These are phyloP conservation scores for Candida frijolesensis DNA, from an alignment of 1,139 yeast genomes.

Conservation along the genomic window DNA sequence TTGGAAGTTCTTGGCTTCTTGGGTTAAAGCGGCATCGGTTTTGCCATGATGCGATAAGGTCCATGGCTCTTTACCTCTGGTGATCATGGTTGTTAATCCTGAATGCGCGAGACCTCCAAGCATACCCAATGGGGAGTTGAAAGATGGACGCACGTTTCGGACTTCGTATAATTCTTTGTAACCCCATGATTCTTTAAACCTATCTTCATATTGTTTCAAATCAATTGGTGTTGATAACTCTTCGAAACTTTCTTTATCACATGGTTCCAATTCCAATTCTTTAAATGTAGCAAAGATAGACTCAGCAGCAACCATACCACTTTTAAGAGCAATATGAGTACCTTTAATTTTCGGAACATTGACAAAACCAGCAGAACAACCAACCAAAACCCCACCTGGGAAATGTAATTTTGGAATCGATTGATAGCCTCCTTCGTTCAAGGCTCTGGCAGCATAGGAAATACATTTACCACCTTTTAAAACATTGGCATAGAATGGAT, in stretches of 20 bases:
- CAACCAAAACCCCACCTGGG: constrained; percentile 95
- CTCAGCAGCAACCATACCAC: constrained; percentile 95
- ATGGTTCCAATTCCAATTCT: constrained; percentile 45
- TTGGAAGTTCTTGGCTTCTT: constrained; percentile 60
- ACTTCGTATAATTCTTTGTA: constrained; percentile 77
- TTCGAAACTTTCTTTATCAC: constrained; percentile 50
- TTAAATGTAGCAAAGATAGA: constrained; percentile 62
- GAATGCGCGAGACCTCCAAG: constrained; percentile 82
- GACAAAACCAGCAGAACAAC: constrained; percentile 94
- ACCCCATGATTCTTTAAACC: constrained; percentile 80
- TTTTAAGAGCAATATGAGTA: constrained; percentile 95
- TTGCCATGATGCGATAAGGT: constrained; percentile 65
- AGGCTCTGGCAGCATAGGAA: constrained; percentile 92
- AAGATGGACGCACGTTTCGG: constrained; percentile 90
- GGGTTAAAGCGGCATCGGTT: constrained; percentile 74
- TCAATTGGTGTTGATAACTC: constrained; percentile 46
- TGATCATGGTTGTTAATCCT: constrained; percentile 78
- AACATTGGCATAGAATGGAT: constrained; percentile 78
- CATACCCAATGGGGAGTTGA: constrained; percentile 69
- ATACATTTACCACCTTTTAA: constrained; percentile 89
- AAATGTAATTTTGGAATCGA: constrained; percentile 85
- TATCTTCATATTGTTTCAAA: constrained; percentile 59
- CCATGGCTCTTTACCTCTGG: constrained; percentile 85
- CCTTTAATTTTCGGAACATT: constrained; percentile 98
- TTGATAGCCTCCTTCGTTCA: constrained; percentile 95